These are phyloP conservation scores for Novakomyces olei DNA, from an alignment of 805 yeast genomes.

Conservation along the genomic window DNA sequence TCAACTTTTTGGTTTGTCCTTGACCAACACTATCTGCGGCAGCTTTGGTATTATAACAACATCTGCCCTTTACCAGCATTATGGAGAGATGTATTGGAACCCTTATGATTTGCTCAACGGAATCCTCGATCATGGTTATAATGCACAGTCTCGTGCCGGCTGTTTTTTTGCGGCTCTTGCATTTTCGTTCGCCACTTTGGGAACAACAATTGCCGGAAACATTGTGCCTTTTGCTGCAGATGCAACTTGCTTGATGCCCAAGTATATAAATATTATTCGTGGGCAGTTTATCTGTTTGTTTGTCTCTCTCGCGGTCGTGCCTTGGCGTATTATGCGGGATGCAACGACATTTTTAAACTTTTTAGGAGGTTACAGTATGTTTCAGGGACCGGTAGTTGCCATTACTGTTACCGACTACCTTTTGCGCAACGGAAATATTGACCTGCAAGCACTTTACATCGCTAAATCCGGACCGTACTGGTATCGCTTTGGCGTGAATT, in stretches of 20 bases:
- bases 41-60: slow-evolving; percentile 6
- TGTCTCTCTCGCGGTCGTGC: slow-evolving; percentile 17
- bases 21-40: slow-evolving; percentile 15
- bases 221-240: slow-evolving; percentile 21
- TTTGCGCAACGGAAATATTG: slow-evolving; percentile 21
- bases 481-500: slow-evolving; percentile 18
- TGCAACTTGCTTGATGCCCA: slow-evolving; percentile 24
- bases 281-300: slow-evolving; percentile 24
- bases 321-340: slow-evolving; percentile 21
- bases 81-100: slow-evolving; percentile 23
- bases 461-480: slow-evolving; percentile 18
- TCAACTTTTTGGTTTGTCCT: slow-evolving; percentile 15
- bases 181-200: slow-evolving; percentile 18
- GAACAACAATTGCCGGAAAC: slow-evolving; percentile 15
- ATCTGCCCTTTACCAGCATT: slow-evolving; percentile 13
- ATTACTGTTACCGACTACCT: slow-evolving; percentile 21
- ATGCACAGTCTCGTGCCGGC: slow-evolving; percentile 20
- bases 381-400: slow-evolving; percentile 22
- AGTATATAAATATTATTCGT: slow-evolving; percentile 21
- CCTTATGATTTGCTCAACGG: slow-evolving; percentile 21
- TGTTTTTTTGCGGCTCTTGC: slow-evolving; percentile 18
- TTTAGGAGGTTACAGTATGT: slow-evolving; percentile 20
- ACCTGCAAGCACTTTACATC: slow-evolving; percentile 22
- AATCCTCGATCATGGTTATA: slow-evolving; percentile 21
- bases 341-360: slow-evolving; percentile 18